Evolutionary conservation across 352 stramenopile genomes (phyloP), one percentile per base, ranked within the genome.

Genomic region (Achlya hypogyna): DNA sequence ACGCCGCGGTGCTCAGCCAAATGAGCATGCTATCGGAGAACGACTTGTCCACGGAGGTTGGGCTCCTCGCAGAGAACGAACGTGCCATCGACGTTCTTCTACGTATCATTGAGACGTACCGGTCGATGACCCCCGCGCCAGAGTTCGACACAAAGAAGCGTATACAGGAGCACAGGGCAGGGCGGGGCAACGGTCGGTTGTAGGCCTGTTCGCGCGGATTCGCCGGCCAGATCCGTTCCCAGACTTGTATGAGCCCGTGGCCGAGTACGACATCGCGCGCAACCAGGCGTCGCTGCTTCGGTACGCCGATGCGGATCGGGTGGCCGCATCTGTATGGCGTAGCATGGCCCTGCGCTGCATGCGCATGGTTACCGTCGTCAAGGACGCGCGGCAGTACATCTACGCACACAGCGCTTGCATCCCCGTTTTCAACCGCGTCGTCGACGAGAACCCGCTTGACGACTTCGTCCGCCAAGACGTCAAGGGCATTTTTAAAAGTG

Each of bases 391-490:
- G 35, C 67, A 58, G 43, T 68, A 76, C 20, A 69, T 91, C 16
- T 78, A 87, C 23, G 31, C 25, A 2, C 65, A 79, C 23, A 53
- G 59, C 0, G 58, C 62, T 10, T 79, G 78, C 3, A 79, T 77
- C 4, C 73, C 73, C 43, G 35, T 85, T 9, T 69, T 91, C 16
- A 86, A 89, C 53, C 70, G 71, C 5, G 77, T 74, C n/a, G 79
- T 75, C n/a, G 29, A 77, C 3, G 78, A 80, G 22, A 84, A 87
- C 49, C 71, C 76, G 23, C 77, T 91, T 20, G 82, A 91, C 51
- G 77, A 86, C 51, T 89, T 88, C 51, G 76, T 91, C 14, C 75
- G 83, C 66, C 82, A 83, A 35, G 80, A 91, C 34, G 81, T 91
- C 59, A 85, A 88, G 62, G 80, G 79, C 51, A 86, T 91, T 49